These are phyloP conservation scores for Elaeagnus macrophylla DNA, from an alignment of 306 rosid species.

Conservation along the genomic window DNA sequence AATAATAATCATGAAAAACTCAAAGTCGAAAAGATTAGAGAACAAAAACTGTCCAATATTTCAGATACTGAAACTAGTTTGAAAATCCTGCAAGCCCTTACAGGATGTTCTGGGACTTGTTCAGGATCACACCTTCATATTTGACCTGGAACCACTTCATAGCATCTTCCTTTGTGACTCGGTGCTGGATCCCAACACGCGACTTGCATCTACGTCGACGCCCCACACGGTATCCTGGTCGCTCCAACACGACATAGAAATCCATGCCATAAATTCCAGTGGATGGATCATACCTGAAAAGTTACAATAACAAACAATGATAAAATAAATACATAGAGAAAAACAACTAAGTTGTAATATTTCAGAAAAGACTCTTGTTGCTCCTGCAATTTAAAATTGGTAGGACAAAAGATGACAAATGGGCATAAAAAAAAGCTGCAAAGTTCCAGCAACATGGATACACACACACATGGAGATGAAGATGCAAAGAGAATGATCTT, in stretches of 20 bases:
- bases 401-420: too few relatives aligned
- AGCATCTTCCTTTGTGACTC: constrained; percentile 51
- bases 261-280: constrained; percentile 66
- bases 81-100: too few relatives aligned
- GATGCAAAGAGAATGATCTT: not conserved
- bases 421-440: too few relatives aligned
- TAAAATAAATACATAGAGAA: not conserved
- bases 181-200: constrained; percentile 46
- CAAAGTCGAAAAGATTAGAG: too few relatives aligned
- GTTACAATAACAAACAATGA: not conserved
- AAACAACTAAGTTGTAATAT: not conserved
- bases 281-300: constrained; percentile 43
- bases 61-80: too few relatives aligned
- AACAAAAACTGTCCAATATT: too few relatives aligned
- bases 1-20: too few relatives aligned
- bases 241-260: constrained; percentile 43
- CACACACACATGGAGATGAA: not conserved
- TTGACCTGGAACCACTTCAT: constrained; percentile 68
- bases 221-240: constrained; percentile 53
- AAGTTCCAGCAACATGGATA: not conserved
- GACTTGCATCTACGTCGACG: constrained; percentile 52
- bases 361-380: not conserved
- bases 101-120: constrained; percentile 33
- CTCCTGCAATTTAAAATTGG: too few relatives aligned
- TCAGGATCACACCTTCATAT: constrained; percentile 58